Evolutionary conservation across 805 yeast genomes (phyloP), one percentile per base, ranked within the genome.

Genomic region (Candida boidinii): DNA sequence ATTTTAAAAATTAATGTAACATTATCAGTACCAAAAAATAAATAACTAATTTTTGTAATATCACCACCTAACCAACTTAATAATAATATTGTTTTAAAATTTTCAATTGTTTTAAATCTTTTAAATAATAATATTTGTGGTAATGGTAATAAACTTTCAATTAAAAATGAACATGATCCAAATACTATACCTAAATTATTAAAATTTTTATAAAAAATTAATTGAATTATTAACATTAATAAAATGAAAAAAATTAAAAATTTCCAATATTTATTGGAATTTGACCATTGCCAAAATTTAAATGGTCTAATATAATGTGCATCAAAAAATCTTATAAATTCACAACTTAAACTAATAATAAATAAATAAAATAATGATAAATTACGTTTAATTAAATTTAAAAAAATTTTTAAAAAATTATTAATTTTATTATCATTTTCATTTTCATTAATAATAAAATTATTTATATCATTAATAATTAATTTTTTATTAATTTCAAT

Each of bases 31-130:
- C 94, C 94, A 53, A 68, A 82, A n/a, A 82, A 45, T 33, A 84
- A 60, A 48, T 83, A 84, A 33, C 78, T 63, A 17, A 85, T 71
- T 52, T 88, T 88, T 24, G 85, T 70, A 26, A 79, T 62, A 57
- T 87, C 96, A 36, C 96, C 96, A 38, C 90, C 79, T 4, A 87
- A 62, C 96, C 96, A 87, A 47, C 88, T 79, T 14, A 86, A 57
- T 23, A 87, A 53, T 22, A 87, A 60, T 18, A 90, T 73, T 31
- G 77, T 63, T 46, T 86, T 79, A 60, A 87, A 87, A 38, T 92
- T 90, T 42, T 79, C 79, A 7, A 82, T 75, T 0, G 85, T 72
- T 44, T 75, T 74, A 18, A 79, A 45, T 36, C 86, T 67, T 48
- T 74, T 69, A 30, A 83, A 64, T 39, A 83, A 58, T n/a, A 84